Evolutionary conservation across 495 filamentous ascomycete species (phyloP).

Genomic region (Trichoderma reesei): DNA sequence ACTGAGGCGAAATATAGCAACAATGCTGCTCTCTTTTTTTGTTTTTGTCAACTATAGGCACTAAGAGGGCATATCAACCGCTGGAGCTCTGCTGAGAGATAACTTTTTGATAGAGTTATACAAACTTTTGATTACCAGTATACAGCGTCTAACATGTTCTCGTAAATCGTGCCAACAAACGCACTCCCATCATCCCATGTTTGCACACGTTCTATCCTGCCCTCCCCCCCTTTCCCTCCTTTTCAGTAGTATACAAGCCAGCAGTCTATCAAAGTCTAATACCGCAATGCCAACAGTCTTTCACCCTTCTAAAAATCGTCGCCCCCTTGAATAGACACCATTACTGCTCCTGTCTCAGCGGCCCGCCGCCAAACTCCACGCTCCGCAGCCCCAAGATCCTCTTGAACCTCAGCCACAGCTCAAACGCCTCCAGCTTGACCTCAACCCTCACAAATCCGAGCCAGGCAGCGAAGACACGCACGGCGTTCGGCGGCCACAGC

Average conservation of each 20-base stretch:
- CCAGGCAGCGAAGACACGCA: constrained; percentile 40
- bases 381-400: constrained; percentile 29
- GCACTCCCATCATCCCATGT: neutral
- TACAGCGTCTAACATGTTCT: neutral
- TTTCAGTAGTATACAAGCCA: neutral
- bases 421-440: constrained; percentile 46
- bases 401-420: constrained; percentile 47
- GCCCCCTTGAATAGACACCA: neutral
- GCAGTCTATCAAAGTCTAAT: neutral
- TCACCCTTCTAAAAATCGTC: neutral
- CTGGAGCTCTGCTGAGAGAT: no score
- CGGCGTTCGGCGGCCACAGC: constrained; percentile 39
- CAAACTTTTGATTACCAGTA: neutral
- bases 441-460: constrained; percentile 41
- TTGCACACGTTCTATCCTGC: neutral
- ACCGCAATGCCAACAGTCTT: neutral
- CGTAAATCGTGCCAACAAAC: neutral
- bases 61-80: no score
- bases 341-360: neutral
- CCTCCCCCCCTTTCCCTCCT: neutral
- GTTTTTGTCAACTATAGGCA: no score
- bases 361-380: constrained; percentile 1
- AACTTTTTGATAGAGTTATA: neutral
- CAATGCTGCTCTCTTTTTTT: no score
- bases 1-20: neutral